Base-by-base conservation (phyloP, 768 basidiomycete genomes). In the Leucosporidium creatinivorum region DNA sequence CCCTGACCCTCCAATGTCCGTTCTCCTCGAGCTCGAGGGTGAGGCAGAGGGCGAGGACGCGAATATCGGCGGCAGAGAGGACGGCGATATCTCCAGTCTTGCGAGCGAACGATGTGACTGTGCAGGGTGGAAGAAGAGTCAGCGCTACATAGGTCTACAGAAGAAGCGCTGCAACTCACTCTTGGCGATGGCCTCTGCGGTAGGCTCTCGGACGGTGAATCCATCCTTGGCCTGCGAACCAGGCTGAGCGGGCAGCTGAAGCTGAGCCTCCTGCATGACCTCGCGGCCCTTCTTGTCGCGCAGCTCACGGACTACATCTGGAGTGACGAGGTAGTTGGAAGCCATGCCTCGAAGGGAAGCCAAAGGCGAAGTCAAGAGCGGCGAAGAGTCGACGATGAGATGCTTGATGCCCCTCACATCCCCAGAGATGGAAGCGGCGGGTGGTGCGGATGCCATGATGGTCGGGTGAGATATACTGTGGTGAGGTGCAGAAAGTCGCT, bases 41-140 rank as follows among this genome's bases (percentile, higher is more conserved):
- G 76, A 89, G 86, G 9, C 93, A 91, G 73, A 99, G 81, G 1
- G 96, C 94, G 59, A 98, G 79, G 48, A 98, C 86, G 74, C 88
- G 87, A 51, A 99, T 77, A 85, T 99, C 96, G 19, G 93, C 83
- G 77, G 87, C 85, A 19, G 92, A 96, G 49, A 99, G 82, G 57
- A 92, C 93, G 52, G 89, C 81, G 76, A 92, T 93, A 79, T 99
- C 96, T 77, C 96, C 96, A 0, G 94, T 94, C 81, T 90, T 90
- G 82, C 92, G 94, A 5, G 96, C 91, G 79, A 86, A 87, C 69
- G 88, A 87, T 63, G 89, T 89, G 6, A 94, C 96, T 97, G 76
- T 44, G 39, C 17, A 13, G 7, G 18, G 15, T 7, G n/a, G 23
- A 15, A 25, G 52, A 15, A 21, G 8, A 13, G 44, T 70, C 36